Evolutionary conservation across 768 basidiomycete genomes (phyloP), one percentile per base, ranked within the genome.

Genomic region (Boletus insuetus): DNA sequence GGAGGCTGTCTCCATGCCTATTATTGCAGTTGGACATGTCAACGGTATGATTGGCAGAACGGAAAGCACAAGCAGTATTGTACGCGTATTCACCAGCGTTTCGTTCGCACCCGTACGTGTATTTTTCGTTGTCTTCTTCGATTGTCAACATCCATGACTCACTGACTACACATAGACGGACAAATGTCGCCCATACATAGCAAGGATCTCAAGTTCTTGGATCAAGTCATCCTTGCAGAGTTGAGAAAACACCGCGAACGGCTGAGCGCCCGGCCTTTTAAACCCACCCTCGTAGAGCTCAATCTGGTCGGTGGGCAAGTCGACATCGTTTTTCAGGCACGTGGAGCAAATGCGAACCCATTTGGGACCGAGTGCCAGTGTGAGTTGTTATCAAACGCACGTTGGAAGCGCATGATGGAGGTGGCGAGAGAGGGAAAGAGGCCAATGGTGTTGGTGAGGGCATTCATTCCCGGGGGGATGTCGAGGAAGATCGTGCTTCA

Each of bases 11-110:
- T 62, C 20, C 69, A 69, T 19, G 55, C 67, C 29, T 69, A 60
- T 35, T 69, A 71, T 24, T 71, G 69, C 34, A 59, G 58, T 46
- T 58, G 46, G 26, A 49, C 49, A 35, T 69, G 69, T 54, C 68
- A 71, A 55, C 62, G 59, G 34, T 53, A 61, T 24, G 68, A 69
- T 17, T 71, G 68, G 68, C 32, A 42, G 43, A 29, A 55, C 26
- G 68, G 68, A 17, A 65, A 54, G 37, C 68, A 69, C 54, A 71
- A 67, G 41, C 47, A 55, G 24, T 71, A 71, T 38, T 69, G 65
- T 40, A 55, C 37, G 2, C 48, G 57, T 3, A n/a, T 69, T 32
- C 69, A 61, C 6, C 38, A 58, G 29, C 69, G 68, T 6, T 62
- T 46, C 37, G 22, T 47, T 8, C 62, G 43, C 29, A 56, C 60